Percentiles rank a stretch among this genome's conserved stretches.
phyloP scores from a whole-genome alignment of 495 filamentous ascomycete genomes.

The Cercophora sp. region DNA sequence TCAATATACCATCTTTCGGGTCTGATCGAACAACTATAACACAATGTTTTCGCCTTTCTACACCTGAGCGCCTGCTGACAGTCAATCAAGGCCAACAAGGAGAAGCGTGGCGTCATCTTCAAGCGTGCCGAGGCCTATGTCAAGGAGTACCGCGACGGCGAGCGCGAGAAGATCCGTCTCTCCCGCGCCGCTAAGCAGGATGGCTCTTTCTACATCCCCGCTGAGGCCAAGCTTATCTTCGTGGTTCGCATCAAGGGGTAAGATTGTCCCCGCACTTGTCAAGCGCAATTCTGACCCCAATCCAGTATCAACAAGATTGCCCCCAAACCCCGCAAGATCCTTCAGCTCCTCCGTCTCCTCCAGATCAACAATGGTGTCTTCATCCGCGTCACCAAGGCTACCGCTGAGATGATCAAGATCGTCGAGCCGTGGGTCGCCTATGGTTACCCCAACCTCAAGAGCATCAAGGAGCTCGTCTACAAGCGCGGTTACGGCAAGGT shows the following conservation, averaged over 20 bases:
- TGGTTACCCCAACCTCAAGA: slow-evolving; percentile 98
- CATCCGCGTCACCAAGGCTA: slow-evolving; percentile 95
- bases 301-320: slow-evolving; percentile 99
- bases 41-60: slow-evolving; percentile 14
- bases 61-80: slow-evolving; percentile 37
- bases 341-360: slow-evolving; percentile 96
- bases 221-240: slow-evolving; percentile 95
- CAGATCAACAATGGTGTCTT: slow-evolving; percentile 99
- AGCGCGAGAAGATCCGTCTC: slow-evolving; percentile 98
- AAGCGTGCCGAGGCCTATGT: slow-evolving; percentile 99
- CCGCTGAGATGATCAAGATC: slow-evolving; percentile 93
- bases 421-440: slow-evolving; percentile 98
- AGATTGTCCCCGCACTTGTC: slow-evolving; percentile 17
- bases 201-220: slow-evolving; percentile 88
- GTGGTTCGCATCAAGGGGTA: slow-evolving; percentile 98
- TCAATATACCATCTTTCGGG: slow-evolving; percentile 99
- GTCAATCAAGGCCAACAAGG: slow-evolving; percentile 73
- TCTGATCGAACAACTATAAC: slow-evolving; percentile 59
- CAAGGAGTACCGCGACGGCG: slow-evolving; percentile 95
- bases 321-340: slow-evolving; percentile 99
- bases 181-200: slow-evolving; percentile 82
- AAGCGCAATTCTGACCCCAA: not conserved
- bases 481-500: slow-evolving; percentile 99
- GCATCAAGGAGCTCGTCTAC: slow-evolving; percentile 97
- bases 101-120: slow-evolving; percentile 97